These are phyloP conservation scores for Exophiala phaeomuriformis DNA, from an alignment of 2,329 filamentous ascomycete genomes.

Conservation along the genomic window DNA sequence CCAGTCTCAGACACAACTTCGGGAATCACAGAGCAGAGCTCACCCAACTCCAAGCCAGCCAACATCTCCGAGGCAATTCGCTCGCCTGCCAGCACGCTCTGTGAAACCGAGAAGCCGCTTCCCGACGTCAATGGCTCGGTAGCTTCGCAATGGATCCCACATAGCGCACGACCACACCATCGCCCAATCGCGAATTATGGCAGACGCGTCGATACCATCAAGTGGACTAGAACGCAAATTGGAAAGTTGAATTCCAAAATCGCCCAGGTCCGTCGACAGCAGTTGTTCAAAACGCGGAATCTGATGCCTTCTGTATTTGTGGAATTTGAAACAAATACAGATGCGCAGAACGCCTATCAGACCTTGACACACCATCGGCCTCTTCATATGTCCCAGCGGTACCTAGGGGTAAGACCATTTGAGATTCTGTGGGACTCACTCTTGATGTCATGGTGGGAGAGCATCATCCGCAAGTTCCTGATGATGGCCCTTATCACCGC, in stretches of 20 bases:
- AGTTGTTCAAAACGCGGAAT: constrained; percentile 30
- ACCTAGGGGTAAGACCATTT: constrained; percentile 69
- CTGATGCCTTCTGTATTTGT: constrained; percentile 77
- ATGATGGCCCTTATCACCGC: constrained; percentile 64
- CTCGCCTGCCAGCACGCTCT: background rate
- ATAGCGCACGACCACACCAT: constrained; percentile 30
- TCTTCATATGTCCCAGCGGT: constrained; percentile 79
- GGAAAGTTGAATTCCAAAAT: constrained; percentile 31
- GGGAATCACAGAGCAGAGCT: constrained; percentile 54
- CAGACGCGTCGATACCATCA: constrained; percentile 34
- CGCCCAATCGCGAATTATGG: constrained; percentile 34
- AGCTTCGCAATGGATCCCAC: constrained; percentile 33
- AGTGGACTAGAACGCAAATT: constrained; percentile 32
- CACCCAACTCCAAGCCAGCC: constrained; percentile 46
- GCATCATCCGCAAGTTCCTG: constrained; percentile 55
- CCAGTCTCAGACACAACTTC: constrained; percentile 45
- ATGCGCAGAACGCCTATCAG: constrained; percentile 80
- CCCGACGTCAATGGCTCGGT: constrained; percentile 33
- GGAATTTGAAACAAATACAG: constrained; percentile 73
- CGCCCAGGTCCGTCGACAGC: constrained; percentile 29
- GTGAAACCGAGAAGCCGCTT: background rate
- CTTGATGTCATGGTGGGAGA: constrained; percentile 56
- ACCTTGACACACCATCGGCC: constrained; percentile 78
- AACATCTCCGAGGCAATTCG: background rate
- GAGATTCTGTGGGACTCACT: constrained; percentile 85